Conservation (phyloP, 306 rosid genomes). For the Trichosanthes cucumerina region DNA sequence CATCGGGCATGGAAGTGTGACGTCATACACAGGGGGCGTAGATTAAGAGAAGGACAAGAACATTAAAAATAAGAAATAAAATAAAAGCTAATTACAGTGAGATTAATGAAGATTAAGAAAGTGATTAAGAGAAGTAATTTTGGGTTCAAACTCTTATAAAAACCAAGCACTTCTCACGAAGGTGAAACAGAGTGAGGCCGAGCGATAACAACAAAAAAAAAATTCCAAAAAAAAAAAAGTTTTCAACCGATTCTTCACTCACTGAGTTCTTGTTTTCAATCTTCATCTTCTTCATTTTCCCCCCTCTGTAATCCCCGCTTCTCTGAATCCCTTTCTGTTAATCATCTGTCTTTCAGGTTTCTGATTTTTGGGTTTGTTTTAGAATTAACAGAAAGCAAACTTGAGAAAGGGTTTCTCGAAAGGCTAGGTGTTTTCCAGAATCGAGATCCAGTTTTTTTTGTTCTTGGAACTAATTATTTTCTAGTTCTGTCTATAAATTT, state of each 20-base stretch:
- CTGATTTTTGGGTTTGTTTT: conserved; percentile 84
- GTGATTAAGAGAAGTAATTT: neutral
- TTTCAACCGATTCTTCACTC: neutral
- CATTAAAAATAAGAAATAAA: neutral
- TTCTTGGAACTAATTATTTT: neutral
- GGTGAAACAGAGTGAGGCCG: conserved; percentile 6
- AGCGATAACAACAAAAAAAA: neutral
- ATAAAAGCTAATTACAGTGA: neutral
- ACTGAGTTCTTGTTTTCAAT: neutral
- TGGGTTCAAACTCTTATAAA: neutral
- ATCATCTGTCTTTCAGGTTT: conserved; percentile 86
- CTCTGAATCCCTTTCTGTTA: conserved; percentile 99
- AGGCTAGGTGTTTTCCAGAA: conserved; percentile 96
- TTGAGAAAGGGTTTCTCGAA: conserved; percentile 54
- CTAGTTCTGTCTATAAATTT: neutral
- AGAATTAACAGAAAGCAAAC: conserved; percentile 40
- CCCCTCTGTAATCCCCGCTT: conserved; percentile 79
- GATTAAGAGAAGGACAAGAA: neutral
- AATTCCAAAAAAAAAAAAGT: neutral
- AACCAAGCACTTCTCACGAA: neutral
- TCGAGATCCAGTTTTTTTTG: conserved; percentile 71
- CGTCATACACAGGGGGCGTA: neutral
- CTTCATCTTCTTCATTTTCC: conserved; percentile 1
- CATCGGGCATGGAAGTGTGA: neutral
- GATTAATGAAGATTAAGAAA: neutral